Evolutionary conservation across 768 basidiomycete genomes (phyloP), one percentile per base, ranked within the genome.

Genomic region (Xerocomellus chrysenteron): DNA sequence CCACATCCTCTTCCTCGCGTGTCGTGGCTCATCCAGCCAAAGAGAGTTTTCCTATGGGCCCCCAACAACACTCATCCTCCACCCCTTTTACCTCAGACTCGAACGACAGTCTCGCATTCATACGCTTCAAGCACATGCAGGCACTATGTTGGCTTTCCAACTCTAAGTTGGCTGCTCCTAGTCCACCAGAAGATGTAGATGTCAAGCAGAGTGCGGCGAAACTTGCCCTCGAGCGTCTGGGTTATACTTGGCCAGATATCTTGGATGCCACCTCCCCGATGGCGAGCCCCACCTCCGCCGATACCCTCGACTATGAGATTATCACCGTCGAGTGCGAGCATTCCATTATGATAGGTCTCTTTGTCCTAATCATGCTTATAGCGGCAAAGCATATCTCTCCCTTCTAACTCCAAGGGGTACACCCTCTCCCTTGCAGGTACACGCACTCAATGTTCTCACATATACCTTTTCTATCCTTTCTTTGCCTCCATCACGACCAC

Each of bases 401-500:
- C 77, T 90, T 28, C 57, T 61, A 4, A 76, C 78, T 14, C 74
- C 79, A 21, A 69, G 71, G 39, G 77, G 70, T 33, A 68, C 65
- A 45, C 86, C 88, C 2, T 85, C 82, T 32, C 71, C 80, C n/a
- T 65, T 76, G 41, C 89, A 91, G 66, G 60, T 73, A 13, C 87
- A 88, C 65, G 86, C 88, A 4, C 62, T 72, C 46, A 60, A 64
- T 40, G 51, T 73, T 44, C 66, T 72, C 21, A 74, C 71, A 1
- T 69, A 69, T 63, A 72, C 71, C 21, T 73, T 90, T 43, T 77
- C 81, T 53, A 79, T 89, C 16, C 77, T 90, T 6, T 79, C 83
- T 36, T 35, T 85, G 80, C 70, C 75, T 76, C 36, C 74, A 82
- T 39, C 73, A 82, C 37, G 69, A 82, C 47, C 54, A 33, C 17